Evolutionary conservation across 148 eudicot genomes (phyloP).

Genomic region (Persicaria tinctoria): DNA sequence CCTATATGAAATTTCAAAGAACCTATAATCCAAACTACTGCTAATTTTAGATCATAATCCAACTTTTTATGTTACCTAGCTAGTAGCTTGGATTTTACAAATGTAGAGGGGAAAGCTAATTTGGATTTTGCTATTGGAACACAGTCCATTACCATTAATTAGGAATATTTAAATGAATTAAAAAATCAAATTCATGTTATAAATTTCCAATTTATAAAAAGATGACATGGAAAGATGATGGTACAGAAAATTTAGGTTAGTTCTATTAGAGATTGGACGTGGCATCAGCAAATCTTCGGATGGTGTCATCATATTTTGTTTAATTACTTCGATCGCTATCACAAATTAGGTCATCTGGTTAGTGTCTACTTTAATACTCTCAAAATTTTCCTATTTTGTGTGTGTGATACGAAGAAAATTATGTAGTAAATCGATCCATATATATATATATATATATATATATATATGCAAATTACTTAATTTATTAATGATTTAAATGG

Average conservation of each 20-base stretch:
- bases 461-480: neutral
- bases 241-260: slow-evolving; percentile 9
- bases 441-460: neutral
- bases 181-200: neutral
- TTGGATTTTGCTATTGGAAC: neutral
- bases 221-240: slow-evolving; percentile 3
- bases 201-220: neutral
- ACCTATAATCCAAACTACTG: neutral
- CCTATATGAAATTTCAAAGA: too few relatives aligned
- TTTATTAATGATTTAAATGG: neutral
- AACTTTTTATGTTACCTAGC: too few relatives aligned
- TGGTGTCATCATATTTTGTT: neutral
- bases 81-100: too few relatives aligned
- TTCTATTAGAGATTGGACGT: slow-evolving; percentile 6
- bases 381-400: neutral
- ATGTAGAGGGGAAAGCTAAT: neutral
- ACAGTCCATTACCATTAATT: neutral
- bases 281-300: slow-evolving; percentile 6
- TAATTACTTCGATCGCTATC: slow-evolving; percentile 3
- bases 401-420: neutral
- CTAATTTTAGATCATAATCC: neutral
- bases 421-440: neutral
- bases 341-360: neutral
- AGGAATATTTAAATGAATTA: neutral
- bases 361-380: neutral